A percentile compares a stretch with the other conserved stretches of the same genome.
phyloP scores from a whole-genome alignment of 2,329 filamentous ascomycete genomes.

The Cladosporium velox region DNA sequence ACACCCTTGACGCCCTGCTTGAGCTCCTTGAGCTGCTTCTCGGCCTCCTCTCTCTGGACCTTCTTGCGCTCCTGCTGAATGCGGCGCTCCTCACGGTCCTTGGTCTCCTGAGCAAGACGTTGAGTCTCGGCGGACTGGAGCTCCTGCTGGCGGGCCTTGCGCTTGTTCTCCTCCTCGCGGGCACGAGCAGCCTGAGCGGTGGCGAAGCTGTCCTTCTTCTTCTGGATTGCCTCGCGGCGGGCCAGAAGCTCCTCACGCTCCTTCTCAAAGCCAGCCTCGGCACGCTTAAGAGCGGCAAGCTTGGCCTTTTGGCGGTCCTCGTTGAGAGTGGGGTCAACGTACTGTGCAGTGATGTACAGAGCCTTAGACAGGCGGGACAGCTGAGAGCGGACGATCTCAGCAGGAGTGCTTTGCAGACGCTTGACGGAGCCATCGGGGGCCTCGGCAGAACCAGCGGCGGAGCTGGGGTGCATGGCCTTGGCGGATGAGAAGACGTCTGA shows the following conservation, averaged over 20 bases:
- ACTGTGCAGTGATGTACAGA: constrained; percentile 90
- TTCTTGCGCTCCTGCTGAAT: constrained; percentile 84
- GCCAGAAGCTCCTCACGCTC: constrained; percentile 84
- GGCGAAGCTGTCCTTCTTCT: constrained; percentile 94
- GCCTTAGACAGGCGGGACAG: constrained; percentile 88
- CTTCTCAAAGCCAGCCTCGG: constrained; percentile 84
- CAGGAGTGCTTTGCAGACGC: constrained; percentile 93
- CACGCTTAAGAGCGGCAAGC: constrained; percentile 75
- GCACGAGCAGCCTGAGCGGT: constrained; percentile 85
- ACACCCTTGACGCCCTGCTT: constrained; percentile 84
- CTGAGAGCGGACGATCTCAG: constrained; percentile 95
- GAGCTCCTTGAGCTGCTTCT: constrained; percentile 92
- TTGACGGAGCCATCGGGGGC: constrained; percentile 82
- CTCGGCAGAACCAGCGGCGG: constrained; percentile 83
- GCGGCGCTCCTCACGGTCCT: constrained; percentile 83
- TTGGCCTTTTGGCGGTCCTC: constrained; percentile 77
- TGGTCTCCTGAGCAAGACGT: constrained; percentile 87
- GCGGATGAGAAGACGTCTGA: constrained; percentile 97
- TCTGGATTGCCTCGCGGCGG: constrained; percentile 88
- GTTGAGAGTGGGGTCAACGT: constrained; percentile 88
- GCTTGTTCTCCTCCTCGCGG: constrained; percentile 87
- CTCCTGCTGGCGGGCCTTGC: constrained; percentile 82
- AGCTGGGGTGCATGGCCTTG: constrained; percentile 85
- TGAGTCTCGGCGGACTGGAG: constrained; percentile 86
- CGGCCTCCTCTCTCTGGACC: constrained; percentile 56